phyloP scores from a whole-genome alignment of 176 grass and related monocot genomes.

The Eragrostis nindensis region DNA sequence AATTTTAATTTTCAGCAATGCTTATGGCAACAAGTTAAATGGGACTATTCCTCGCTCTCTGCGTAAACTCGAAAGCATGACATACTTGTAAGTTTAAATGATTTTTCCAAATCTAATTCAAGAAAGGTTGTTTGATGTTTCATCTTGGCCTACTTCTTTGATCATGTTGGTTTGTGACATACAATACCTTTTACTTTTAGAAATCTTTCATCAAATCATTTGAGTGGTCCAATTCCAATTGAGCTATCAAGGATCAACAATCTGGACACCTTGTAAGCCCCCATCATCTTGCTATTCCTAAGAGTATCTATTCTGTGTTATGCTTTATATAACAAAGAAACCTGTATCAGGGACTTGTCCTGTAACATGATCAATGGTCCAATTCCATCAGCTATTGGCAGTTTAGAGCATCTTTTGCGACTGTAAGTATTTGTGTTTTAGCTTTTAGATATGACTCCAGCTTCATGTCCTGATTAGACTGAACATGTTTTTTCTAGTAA shows the following conservation, averaged over 20 bases:
- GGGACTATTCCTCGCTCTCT: conserved; percentile 88
- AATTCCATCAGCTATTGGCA: conserved; percentile 82
- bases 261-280: conserved; percentile 92
- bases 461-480: conserved; percentile 32
- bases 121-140: background rate
- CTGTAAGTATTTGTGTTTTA: conserved; percentile 56
- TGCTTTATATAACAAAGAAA: conserved; percentile 32
- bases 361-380: conserved; percentile 80
- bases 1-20: conserved; percentile 68
- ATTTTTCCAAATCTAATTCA: background rate
- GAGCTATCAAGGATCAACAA: conserved; percentile 90
- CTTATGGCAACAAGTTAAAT: conserved; percentile 84
- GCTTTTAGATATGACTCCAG: background rate
- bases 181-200: conserved; percentile 44
- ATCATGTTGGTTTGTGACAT: background rate
- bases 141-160: background rate
- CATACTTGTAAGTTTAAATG: conserved; percentile 69
- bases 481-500: conserved; percentile 61
- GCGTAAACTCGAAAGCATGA: conserved; percentile 95
- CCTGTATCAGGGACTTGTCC: conserved; percentile 73
- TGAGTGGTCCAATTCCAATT: conserved; percentile 83
- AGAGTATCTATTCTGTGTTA: conserved; percentile 30
- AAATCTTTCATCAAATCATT: conserved; percentile 87
- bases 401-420: conserved; percentile 87
- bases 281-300: background rate